phyloP scores from a whole-genome alignment of 2,329 filamentous ascomycete genomes.

The Tothia fuscella region DNA sequence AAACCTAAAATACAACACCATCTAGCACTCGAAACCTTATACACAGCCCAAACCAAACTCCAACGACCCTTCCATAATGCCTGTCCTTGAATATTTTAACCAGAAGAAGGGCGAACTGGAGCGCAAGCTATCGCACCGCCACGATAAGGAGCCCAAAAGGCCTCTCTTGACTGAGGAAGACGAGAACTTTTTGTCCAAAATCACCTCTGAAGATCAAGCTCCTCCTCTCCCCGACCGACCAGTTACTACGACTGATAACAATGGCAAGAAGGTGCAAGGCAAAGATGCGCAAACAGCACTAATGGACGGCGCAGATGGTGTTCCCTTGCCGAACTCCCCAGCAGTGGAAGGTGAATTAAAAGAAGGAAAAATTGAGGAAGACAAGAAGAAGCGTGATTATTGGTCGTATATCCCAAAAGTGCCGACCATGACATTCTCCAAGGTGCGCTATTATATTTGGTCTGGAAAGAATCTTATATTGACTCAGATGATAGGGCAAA shows the following conservation, averaged over 20 bases:
- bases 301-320: constrained; percentile 34
- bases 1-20: no score
- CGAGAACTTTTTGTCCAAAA: constrained; percentile 42
- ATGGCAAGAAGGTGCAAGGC: constrained; percentile 23
- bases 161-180: constrained; percentile 49
- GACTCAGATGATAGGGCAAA: constrained; percentile 16
- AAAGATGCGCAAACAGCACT: constrained; percentile 35
- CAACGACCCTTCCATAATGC: neutral
- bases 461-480: neutral
- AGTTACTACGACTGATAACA: constrained; percentile 21
- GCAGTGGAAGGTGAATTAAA: constrained; percentile 18
- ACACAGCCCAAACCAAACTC: no score
- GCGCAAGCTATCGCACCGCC: constrained; percentile 21
- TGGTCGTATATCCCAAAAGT: constrained; percentile 9
- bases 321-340: constrained; percentile 40
- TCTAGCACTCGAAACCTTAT: no score
- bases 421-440: neutral
- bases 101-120: constrained; percentile 8
- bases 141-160: constrained; percentile 16
- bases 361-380: constrained; percentile 19
- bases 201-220: constrained; percentile 31
- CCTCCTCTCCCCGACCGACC: constrained; percentile 29
- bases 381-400: constrained; percentile 19
- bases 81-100: constrained; percentile 9
- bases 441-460: neutral